Percentiles rank a stretch among this genome's conserved stretches.
These are phyloP conservation scores for Dictyostelium purpureum DNA, from an alignment of 78 protist species.

Conservation along the genomic window DNA sequence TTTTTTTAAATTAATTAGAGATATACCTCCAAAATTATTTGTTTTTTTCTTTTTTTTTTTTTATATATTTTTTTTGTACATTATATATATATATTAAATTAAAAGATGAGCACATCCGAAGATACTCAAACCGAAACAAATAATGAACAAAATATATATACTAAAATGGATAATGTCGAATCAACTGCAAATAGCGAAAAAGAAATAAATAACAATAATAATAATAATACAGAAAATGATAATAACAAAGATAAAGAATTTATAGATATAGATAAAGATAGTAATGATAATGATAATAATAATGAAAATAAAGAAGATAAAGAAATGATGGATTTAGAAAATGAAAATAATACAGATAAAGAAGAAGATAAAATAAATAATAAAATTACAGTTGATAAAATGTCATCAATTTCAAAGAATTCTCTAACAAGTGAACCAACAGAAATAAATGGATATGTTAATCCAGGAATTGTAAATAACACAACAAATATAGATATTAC, in stretches of 20 bases:
- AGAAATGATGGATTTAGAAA: background rate
- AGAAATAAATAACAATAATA: too few relatives aligned
- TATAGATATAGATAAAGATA: background rate
- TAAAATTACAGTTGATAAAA: background rate
- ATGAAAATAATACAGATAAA: background rate
- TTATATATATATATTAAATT: too few relatives aligned
- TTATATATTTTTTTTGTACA: too few relatives aligned
- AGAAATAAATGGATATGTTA: background rate
- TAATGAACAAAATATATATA: too few relatives aligned
- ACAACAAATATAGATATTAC: constrained; percentile 51
- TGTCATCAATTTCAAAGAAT: constrained; percentile 4
- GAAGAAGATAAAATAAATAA: background rate
- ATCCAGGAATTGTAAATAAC: background rate
- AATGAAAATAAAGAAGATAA: background rate
- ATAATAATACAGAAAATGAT: background rate
- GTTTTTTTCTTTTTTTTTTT: too few relatives aligned
- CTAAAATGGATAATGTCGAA: too few relatives aligned
- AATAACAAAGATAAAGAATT: background rate
- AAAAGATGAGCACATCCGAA: too few relatives aligned
- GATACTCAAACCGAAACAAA: too few relatives aligned
- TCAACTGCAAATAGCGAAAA: too few relatives aligned
- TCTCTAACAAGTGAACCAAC: constrained; percentile 2
- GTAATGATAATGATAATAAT: background rate
- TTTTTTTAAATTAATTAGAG: too few relatives aligned
- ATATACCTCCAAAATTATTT: too few relatives aligned